Base-by-base conservation (phyloP, 2,329 filamentous ascomycete genomes). In the Lachnellula subtilissima region DNA sequence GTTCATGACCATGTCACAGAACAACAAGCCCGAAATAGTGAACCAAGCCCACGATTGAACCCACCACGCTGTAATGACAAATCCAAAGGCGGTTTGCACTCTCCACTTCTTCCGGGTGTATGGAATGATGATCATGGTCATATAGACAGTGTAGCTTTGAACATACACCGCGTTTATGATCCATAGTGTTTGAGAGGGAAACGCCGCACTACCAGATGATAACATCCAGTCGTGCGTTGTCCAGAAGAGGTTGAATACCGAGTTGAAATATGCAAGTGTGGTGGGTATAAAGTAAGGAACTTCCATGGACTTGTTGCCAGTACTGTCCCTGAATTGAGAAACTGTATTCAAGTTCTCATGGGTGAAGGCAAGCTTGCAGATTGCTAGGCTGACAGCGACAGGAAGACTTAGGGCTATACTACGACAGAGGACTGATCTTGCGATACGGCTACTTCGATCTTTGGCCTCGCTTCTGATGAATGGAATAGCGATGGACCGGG, bases 41-140 rank as follows among this genome's bases (percentile, higher is more conserved):
- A 74, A 77, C 74, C 74, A 77, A 0, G 75, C 75, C 73, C 74
- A 77, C 9, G 69, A 73, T 60, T 76, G 73, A 5, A 75, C 73
- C 75, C 75, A 77, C 68, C 72, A 78, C 1, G 75, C 75, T 3
- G 73, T 71, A 32, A 73, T 43, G 53, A 76, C 70, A 65, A 77
- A 76, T 22, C 2, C 78, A 11, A 58, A 42, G 0, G 49, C 23
- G 12, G 46, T 57, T 39, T 61, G 50, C 9, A 61, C 53, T n/a
- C 62, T 53, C 61, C 62, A 63, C 40, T 49, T 45, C 12, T 48
- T 50, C 5, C 61, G 53, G 3, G 62, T 64, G 43, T 62, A 64
- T 1, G 63, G 76, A 9, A 77, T 68, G 52, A 75, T 75, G 54
- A 77, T 64, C 75, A 77, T 76, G 4, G 74, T 69, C 66, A 77